Evolutionary conservation across 768 basidiomycete species (phyloP).

Genomic region (Lactarius evosmus): DNA sequence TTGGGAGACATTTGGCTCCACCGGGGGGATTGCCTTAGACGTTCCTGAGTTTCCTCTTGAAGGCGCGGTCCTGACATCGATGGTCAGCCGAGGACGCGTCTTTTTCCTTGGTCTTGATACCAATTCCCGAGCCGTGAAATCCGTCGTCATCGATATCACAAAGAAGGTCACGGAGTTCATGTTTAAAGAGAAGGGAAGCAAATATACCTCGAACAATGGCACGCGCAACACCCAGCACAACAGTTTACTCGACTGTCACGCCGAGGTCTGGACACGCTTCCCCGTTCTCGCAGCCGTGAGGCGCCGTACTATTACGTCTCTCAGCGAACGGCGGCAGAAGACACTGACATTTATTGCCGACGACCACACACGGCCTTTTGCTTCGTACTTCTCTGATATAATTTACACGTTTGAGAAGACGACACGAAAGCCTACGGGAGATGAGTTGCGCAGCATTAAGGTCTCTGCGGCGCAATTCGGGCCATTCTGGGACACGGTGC

Average conservation of each 20-base stretch:
- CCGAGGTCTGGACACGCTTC: constrained; percentile 18
- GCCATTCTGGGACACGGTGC: constrained; percentile 29
- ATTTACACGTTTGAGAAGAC: constrained; percentile 45
- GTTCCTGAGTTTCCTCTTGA: constrained; percentile 32
- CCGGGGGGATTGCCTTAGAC: constrained; percentile 41
- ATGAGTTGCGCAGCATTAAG: constrained; percentile 39
- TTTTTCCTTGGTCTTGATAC: constrained; percentile 45
- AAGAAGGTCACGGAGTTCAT: constrained; percentile 54
- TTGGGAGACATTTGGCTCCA: constrained; percentile 54
- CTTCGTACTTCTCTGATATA: constrained; percentile 44
- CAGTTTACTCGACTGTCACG: constrained; percentile 20
- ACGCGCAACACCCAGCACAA: constrained; percentile 41
- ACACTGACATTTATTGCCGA: constrained; percentile 46
- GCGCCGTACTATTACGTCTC: constrained; percentile 15
- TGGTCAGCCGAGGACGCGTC: constrained; percentile 41
- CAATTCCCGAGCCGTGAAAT: constrained; percentile 36
- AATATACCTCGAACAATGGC: constrained; percentile 22
- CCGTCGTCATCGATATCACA: constrained; percentile 50
- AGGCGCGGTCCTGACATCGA: constrained; percentile 42
- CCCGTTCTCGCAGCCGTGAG: constrained; percentile 21
- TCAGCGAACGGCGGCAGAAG: constrained; percentile 33
- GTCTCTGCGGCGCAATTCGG: constrained; percentile 37
- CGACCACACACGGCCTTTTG: constrained; percentile 37
- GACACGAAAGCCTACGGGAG: constrained; percentile 52
- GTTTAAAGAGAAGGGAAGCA: constrained; percentile 45